Evolutionary conservation across 1,284 basidiomycete species (phyloP).

Genomic region (Microbotryomycetes sp.): DNA sequence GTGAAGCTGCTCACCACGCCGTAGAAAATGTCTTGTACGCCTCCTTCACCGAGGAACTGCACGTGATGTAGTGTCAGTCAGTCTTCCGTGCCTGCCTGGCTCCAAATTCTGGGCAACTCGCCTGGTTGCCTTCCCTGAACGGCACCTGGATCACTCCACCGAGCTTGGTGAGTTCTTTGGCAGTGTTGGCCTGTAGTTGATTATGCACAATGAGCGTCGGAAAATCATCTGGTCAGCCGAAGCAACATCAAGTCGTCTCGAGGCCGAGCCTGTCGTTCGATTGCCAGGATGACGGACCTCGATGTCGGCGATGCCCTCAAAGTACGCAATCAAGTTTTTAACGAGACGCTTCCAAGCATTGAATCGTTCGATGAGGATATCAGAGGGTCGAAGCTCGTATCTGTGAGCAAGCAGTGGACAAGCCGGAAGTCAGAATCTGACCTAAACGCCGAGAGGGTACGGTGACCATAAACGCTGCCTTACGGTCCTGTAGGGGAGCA

Average conservation of each 20-base stretch:
- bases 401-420: no score
- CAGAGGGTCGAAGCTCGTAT: slow-evolving; percentile 86
- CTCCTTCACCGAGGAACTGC: slow-evolving; percentile 89
- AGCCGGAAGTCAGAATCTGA: no score
- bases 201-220: neutral
- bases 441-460: no score
- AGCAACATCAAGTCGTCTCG: neutral
- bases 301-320: slow-evolving; percentile 75
- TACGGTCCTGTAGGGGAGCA: no score
- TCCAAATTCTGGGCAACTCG: no score
- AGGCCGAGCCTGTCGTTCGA: neutral
- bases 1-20: slow-evolving; percentile 52
- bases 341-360: slow-evolving; percentile 91
- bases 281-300: slow-evolving; percentile 46
- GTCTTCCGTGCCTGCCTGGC: slow-evolving; percentile 26
- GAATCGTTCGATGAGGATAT: slow-evolving; percentile 93
- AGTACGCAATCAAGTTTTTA: slow-evolving; percentile 71
- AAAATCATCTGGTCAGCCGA: neutral
- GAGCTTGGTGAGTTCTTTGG: slow-evolving; percentile 88
- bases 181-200: slow-evolving; percentile 64
- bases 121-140: slow-evolving; percentile 76
- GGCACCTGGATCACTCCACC: slow-evolving; percentile 98
- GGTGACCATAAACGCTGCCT: no score
- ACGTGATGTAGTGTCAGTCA: slow-evolving; percentile 1
- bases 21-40: slow-evolving; percentile 89